Evolutionary conservation across 371 early-diverging fungal species (phyloP).

Genomic region (Syncephalastrum sp.): DNA sequence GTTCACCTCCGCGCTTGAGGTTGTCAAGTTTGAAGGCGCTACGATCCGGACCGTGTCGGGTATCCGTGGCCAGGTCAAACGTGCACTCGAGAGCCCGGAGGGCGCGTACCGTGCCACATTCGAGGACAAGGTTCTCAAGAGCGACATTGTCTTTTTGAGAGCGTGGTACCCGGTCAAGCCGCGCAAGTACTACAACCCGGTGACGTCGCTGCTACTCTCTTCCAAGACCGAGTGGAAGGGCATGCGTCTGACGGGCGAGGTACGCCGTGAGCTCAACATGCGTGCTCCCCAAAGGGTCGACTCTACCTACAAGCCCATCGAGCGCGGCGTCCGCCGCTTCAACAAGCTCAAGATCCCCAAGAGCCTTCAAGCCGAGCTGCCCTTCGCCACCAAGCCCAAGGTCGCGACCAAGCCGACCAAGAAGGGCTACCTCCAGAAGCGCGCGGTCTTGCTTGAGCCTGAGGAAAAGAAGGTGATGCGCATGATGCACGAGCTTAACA

Average conservation of each 20-base stretch:
- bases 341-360: constrained; percentile 85
- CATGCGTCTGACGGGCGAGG: constrained; percentile 88
- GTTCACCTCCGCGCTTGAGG: constrained; percentile 98
- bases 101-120: constrained; percentile 99
- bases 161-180: constrained; percentile 97
- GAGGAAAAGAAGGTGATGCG: constrained; percentile 84
- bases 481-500: constrained; percentile 84
- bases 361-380: constrained; percentile 78
- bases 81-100: constrained; percentile 80
- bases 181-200: constrained; percentile 93
- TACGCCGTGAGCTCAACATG: constrained; percentile 75
- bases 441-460: constrained; percentile 89
- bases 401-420: constrained; percentile 43
- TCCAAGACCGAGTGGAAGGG: constrained; percentile 80
- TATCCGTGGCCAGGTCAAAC: constrained; percentile 98
- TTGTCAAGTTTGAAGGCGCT: constrained; percentile 98
- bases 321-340: constrained; percentile 81
- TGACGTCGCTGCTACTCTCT: constrained; percentile 80
- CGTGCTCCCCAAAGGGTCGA: constrained; percentile 73
- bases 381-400: constrained; percentile 93
- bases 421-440: constrained; percentile 58
- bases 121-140: constrained; percentile 96
- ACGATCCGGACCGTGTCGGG: constrained; percentile 96
- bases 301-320: constrained; percentile 85
- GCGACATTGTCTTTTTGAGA: constrained; percentile 97